Percentiles rank a stretch among this genome's conserved stretches.
Conservation (phyloP, 768 basidiomycete species). For the Scleroderma citrinum region DNA sequence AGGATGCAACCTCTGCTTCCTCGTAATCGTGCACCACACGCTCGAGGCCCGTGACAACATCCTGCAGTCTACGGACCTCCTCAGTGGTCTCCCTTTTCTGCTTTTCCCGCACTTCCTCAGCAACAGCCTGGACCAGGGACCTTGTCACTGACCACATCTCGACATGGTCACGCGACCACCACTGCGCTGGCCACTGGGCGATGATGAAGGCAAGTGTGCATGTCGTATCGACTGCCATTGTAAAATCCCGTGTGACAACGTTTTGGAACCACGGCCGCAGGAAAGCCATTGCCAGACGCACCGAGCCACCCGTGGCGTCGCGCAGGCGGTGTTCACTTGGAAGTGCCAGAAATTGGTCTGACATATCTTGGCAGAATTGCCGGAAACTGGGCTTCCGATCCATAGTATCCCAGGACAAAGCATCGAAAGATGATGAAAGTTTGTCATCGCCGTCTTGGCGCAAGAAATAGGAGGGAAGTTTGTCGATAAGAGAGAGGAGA, state of each 20-base stretch:
- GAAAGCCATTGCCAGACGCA: slow-evolving; percentile 61
- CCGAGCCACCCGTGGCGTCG: slow-evolving; percentile 62
- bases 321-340: slow-evolving; percentile 51
- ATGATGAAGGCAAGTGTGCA: slow-evolving; percentile 43
- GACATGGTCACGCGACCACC: slow-evolving; percentile 60
- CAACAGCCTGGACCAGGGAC: slow-evolving; percentile 53
- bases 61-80: slow-evolving; percentile 45
- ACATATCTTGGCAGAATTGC: slow-evolving; percentile 66
- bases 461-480: slow-evolving; percentile 68
- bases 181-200: slow-evolving; percentile 62
- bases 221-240: slow-evolving; percentile 32
- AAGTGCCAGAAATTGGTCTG: slow-evolving; percentile 53
- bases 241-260: slow-evolving; percentile 36
- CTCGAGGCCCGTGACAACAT: slow-evolving; percentile 46
- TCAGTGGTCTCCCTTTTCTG: slow-evolving; percentile 35
- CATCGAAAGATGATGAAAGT: slow-evolving; percentile 29
- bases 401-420: slow-evolving; percentile 49
- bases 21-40: slow-evolving; percentile 39
- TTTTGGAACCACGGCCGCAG: slow-evolving; percentile 66
- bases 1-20: slow-evolving; percentile 21
- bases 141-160: slow-evolving; percentile 57
- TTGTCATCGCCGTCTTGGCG: slow-evolving; percentile 29
- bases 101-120: slow-evolving; percentile 58
- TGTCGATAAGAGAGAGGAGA: slow-evolving; percentile 55
- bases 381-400: slow-evolving; percentile 57